phyloP scores from a whole-genome alignment of 2,329 filamentous ascomycete species.

The Furcasterigmium sp. region DNA sequence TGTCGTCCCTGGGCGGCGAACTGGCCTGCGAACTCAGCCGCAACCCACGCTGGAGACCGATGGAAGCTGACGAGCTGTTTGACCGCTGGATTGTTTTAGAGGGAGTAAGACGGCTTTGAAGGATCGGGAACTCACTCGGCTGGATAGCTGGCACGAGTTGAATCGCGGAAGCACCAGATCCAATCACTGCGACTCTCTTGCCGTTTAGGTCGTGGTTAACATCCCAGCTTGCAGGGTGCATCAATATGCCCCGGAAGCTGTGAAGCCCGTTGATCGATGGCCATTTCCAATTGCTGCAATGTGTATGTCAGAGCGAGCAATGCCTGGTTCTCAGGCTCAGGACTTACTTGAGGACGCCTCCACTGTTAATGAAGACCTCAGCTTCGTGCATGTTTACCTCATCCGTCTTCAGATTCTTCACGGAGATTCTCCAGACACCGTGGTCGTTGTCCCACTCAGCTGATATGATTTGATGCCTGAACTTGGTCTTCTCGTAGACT shows the following conservation, averaged over 20 bases:
- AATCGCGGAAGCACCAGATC: conserved; percentile 23
- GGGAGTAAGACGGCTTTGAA: no score
- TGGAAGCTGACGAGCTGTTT: conserved; percentile 25
- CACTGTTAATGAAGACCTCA: conserved; percentile 13
- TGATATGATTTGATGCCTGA: neutral
- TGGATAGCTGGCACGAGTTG: conserved; percentile 20
- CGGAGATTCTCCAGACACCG: neutral
- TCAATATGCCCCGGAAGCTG: conserved; percentile 35
- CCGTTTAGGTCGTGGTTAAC: conserved; percentile 14
- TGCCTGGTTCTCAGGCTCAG: neutral
- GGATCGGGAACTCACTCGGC: neutral
- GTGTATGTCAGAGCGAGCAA: neutral
- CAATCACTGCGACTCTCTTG: conserved; percentile 25
- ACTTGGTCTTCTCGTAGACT: neutral
- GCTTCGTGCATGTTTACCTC: neutral
- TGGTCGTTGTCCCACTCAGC: neutral
- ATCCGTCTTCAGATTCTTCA: neutral
- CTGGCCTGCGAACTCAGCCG: conserved; percentile 21
- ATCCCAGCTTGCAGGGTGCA: conserved; percentile 39
- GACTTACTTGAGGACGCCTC: conserved; percentile 6
- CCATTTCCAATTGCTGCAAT: conserved; percentile 32
- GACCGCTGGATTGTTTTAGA: neutral
- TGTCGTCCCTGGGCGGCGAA: conserved; percentile 21
- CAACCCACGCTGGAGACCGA: conserved; percentile 28
- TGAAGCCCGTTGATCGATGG: conserved; percentile 39